Evolutionary conservation across 352 stramenopile genomes (phyloP), one percentile per base, ranked within the genome.

Genomic region (Globisporangium spinosum): DNA sequence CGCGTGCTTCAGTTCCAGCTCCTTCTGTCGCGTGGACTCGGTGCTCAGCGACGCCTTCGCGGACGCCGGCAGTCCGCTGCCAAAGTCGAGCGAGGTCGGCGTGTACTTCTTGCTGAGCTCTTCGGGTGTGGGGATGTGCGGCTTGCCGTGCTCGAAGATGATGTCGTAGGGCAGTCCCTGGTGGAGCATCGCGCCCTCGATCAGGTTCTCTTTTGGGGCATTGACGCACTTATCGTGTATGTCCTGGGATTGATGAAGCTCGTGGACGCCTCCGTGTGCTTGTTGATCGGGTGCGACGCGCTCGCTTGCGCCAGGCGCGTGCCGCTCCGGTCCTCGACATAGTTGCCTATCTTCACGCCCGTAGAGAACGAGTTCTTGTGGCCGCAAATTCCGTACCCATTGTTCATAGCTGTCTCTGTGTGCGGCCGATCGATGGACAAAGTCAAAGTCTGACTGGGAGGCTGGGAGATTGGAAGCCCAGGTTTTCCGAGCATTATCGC

Each of bases 341-440:
- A 95, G 70, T 93, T 95, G 38, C 87, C 85, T 67, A 91, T 73
- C 71, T 92, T 91, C 55, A 92, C 82, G 32, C 77, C 76, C 23
- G 82, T 86, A 9, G 75, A 82, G 68, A 89, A 95, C 68, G 80
- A 74, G 77, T 95, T 95, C 80, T 93, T 93, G 79, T 93, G 87
- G 2, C 87, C 85, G 57, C 85, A 91, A 51, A 93, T 82, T 49
- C 87, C 87, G 60, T 85, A 93, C 8, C 87, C 87, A 34, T 74
- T 58, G 63, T 75, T 77, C 77, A 86, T 85, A 25, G 20, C 15
- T 59, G 3, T n/a, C 27, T 20, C 13, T 23, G 53, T 4, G 15
- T 32, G 15, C 25, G 49, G 45, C 25, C 12, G 56, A 29, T 51
- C 8, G 32, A 40, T 20, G 38, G 12, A 17, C 1, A 32, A n/a